Conservation (phyloP, 257 asterid species). For the Ophiorrhiza pumila region DNA sequence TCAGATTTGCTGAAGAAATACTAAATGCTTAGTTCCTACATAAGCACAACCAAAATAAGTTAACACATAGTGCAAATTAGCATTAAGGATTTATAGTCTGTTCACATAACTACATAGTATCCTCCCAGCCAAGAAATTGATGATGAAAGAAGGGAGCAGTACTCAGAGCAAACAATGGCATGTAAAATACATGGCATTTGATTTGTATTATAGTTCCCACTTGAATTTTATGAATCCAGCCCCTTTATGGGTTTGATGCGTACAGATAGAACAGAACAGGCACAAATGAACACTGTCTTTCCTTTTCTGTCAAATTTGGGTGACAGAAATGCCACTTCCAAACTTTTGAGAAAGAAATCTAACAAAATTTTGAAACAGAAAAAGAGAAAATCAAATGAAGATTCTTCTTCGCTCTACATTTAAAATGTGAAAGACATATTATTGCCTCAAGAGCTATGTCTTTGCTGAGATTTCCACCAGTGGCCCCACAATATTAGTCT, state of each 20-base stretch:
- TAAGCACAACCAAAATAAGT: neutral
- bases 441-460: neutral
- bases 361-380: neutral
- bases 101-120: neutral
- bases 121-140: neutral
- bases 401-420: too few species aligned
- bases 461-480: neutral
- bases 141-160: too few species aligned
- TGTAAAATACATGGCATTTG: neutral
- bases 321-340: neutral
- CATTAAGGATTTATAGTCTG: neutral
- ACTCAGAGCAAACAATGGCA: neutral
- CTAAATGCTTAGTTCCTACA: conserved; percentile 16
- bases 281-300: neutral
- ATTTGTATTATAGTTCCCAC: neutral
- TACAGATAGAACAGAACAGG: neutral
- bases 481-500: neutral
- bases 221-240: neutral
- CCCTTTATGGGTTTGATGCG: neutral
- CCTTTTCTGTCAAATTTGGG: neutral
- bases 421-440: neutral
- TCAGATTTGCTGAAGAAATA: conserved; percentile 9
- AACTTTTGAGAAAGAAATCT: neutral
- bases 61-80: neutral
- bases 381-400: neutral